Evolutionary conservation across 768 basidiomycete species (phyloP).

Genomic region (Vararia minispora): DNA sequence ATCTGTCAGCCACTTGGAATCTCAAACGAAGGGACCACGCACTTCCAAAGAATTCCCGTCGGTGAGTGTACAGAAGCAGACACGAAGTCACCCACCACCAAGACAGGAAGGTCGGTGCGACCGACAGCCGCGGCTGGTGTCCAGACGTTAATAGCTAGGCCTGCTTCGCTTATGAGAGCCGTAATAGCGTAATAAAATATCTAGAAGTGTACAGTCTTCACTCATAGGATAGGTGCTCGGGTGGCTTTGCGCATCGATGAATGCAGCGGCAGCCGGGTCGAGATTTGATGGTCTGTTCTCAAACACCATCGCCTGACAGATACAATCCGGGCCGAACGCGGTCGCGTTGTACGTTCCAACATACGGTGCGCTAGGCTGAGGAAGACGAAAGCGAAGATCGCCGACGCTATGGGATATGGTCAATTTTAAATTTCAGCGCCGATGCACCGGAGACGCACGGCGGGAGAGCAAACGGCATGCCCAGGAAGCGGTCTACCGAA

Average conservation of each 20-base stretch:
- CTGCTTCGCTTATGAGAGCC: neutral
- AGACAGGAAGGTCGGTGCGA: constrained; percentile 10
- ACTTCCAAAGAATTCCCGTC: constrained; percentile 5
- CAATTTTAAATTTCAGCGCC: neutral
- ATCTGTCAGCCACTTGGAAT: neutral
- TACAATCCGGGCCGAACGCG: constrained; percentile 10
- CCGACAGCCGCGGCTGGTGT: constrained; percentile 1
- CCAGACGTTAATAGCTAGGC: constrained; percentile 15
- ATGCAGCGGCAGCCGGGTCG: neutral
- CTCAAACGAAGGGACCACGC: neutral
- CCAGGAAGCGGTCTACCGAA: neutral
- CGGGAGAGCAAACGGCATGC: too few relatives aligned
- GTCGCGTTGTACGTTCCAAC: constrained; percentile 8
- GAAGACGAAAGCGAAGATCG: constrained; percentile 5
- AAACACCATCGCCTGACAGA: constrained; percentile 4
- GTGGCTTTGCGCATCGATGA: neutral
- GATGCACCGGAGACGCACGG: neutral
- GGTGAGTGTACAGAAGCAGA: neutral
- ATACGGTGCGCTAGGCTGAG: neutral
- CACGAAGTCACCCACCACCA: constrained; percentile 10
- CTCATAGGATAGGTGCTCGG: neutral
- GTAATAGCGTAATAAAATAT: neutral
- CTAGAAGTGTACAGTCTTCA: constrained; percentile 5
- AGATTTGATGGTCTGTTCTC: constrained; percentile 8
- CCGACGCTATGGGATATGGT: neutral